Conservation (phyloP, 2,329 filamentous ascomycete species). For the Trichophyton benhamiae region DNA sequence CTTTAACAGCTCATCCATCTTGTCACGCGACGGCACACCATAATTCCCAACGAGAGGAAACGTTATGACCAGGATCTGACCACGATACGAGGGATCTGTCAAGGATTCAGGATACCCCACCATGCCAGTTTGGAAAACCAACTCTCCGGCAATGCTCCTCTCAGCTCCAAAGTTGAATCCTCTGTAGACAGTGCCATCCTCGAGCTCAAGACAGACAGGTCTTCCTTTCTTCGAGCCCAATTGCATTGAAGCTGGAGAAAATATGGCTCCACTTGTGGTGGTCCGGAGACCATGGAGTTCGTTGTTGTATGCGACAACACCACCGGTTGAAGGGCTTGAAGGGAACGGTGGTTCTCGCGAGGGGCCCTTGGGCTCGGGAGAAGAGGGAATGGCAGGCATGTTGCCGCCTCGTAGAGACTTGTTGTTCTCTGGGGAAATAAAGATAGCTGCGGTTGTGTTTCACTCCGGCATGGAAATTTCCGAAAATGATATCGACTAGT, state of each 20-base stretch:
- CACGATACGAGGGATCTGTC: slow-evolving; percentile 76
- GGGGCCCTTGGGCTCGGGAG: slow-evolving; percentile 8
- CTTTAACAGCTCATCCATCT: slow-evolving; percentile 69
- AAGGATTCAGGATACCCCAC: slow-evolving; percentile 95
- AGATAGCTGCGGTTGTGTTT: slow-evolving; percentile 17
- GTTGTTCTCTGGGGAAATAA: slow-evolving; percentile 12
- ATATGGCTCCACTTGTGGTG: slow-evolving; percentile 25
- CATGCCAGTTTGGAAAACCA: slow-evolving; percentile 99
- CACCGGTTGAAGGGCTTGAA: slow-evolving; percentile 30
- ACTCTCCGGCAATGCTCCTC: slow-evolving; percentile 88
- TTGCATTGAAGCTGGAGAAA: slow-evolving; percentile 50
- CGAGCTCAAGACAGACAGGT: slow-evolving; percentile 76
- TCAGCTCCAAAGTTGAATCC: slow-evolving; percentile 93
- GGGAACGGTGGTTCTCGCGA: slow-evolving; percentile 20
- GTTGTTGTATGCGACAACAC: slow-evolving; percentile 27
- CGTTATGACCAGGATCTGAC: slow-evolving; percentile 92
- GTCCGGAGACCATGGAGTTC: slow-evolving; percentile 22
- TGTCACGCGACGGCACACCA: slow-evolving; percentile 79
- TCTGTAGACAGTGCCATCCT: slow-evolving; percentile 82
- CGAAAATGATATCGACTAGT: not conserved
- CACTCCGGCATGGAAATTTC: slow-evolving; percentile 27
- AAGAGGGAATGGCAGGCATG: slow-evolving; percentile 21
- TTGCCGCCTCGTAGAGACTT: slow-evolving; percentile 14
- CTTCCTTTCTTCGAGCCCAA: slow-evolving; percentile 42
- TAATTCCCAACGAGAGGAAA: slow-evolving; percentile 96